Base-by-base conservation (phyloP, 2,329 filamentous ascomycete species). In the Epichloe amarillans region DNA sequence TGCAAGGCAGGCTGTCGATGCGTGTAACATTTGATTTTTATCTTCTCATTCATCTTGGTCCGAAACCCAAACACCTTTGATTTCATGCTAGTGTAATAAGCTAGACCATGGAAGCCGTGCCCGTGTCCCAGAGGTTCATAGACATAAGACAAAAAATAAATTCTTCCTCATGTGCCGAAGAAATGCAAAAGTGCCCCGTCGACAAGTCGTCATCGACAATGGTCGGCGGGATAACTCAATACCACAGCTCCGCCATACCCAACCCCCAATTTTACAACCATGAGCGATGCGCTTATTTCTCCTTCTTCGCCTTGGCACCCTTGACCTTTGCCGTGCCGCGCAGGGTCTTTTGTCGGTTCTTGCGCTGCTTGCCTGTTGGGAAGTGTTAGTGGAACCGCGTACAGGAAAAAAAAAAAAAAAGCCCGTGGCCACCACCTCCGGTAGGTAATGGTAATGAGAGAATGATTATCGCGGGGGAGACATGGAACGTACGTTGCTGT, bases 271-370 rank as follows among this genome's bases (percentile, higher is more conserved):
- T 62, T 60, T 62, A 64, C 61, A 64, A 60, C 56, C 56, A 58
- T 62, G 50, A 45, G 49, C 46, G 48, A 64, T 69, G 38, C 71
- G 72, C 74, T 77, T 88, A 88, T 81, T 86, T 83, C 76, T 88
- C 88, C 86, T 96, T 95, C 83, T 94, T 93, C 75, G 86, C 82
- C 79, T 84, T 83, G 71, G 84, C 84, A 73, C 89, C 89, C 88
- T 96, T 96, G 80, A 84, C 83, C 88, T 98, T 98, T 69, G 89
- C 91, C 66, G 88, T 95, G 72, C 93, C 93, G 65, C 93, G 87
- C 74, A 96, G 86, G 71, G 91, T 93, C 89, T 98, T 97, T 77
- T 87, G 83, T 74, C 91, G 84, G 88, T 98, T 98, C 88, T 98
- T 98, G 80, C 93, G 87, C 80, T 97, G 93, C 83, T 98, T 98